Evolutionary conservation across 2,329 filamentous ascomycete genomes (phyloP).

Genomic region (Penicillium sp.): DNA sequence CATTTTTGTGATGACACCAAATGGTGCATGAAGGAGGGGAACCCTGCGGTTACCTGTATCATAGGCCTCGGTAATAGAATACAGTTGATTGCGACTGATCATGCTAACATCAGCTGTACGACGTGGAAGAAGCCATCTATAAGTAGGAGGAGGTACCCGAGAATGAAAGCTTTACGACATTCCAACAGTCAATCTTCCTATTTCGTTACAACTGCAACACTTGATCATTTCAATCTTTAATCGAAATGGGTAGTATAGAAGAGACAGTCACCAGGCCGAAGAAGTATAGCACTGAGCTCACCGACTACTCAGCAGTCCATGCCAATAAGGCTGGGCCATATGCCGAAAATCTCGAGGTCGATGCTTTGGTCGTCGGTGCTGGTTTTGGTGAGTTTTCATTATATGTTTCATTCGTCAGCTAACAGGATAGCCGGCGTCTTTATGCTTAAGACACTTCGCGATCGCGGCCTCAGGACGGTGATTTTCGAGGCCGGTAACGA

Average conservation of each 20-base stretch:
- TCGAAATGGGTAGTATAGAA: slow-evolving; percentile 4
- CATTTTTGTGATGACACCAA: background rate
- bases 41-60: background rate
- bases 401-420: slow-evolving; percentile 52
- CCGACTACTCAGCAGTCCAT: slow-evolving; percentile 8
- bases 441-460: slow-evolving; percentile 12
- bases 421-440: slow-evolving; percentile 50
- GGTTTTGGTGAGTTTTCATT: slow-evolving; percentile 21
- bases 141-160: background rate
- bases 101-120: background rate
- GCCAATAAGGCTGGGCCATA: slow-evolving; percentile 15
- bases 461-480: slow-evolving; percentile 45
- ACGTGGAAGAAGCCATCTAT: background rate
- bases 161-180: background rate
- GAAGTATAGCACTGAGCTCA: slow-evolving; percentile 13
- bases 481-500: slow-evolving; percentile 55
- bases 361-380: slow-evolving; percentile 31
- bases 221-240: background rate
- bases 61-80: background rate
- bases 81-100: background rate
- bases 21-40: background rate
- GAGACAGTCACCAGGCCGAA: background rate
- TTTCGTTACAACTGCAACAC: background rate
- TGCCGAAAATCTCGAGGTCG: slow-evolving; percentile 22
- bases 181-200: background rate